phyloP scores from a whole-genome alignment of 805 yeast genomes.

The Ogataea naganishii region DNA sequence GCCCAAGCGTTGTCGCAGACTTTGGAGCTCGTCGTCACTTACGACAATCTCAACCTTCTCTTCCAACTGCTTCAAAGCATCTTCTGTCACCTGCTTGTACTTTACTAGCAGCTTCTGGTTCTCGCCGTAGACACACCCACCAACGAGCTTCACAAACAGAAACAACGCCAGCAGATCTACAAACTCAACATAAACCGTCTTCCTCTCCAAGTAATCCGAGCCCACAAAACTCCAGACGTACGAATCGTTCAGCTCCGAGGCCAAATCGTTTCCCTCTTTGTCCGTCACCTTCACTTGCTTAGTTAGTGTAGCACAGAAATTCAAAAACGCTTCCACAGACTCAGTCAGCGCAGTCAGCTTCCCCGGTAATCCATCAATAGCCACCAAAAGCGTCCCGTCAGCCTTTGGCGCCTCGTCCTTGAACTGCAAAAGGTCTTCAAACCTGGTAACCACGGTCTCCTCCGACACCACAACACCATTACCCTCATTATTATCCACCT shows the following conservation, averaged over 20 bases:
- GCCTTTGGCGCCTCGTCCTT: conserved; percentile 1
- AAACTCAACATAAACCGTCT: conserved; percentile 18
- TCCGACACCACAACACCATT: neutral
- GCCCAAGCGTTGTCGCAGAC: conserved; percentile 1
- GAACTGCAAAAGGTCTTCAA: conserved; percentile 2
- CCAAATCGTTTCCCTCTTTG: neutral
- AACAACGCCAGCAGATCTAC: conserved; percentile 17
- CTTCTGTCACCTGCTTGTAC: conserved; percentile 3
- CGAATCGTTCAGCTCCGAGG: conserved; percentile 2
- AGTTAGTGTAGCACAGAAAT: neutral
- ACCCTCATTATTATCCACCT: too few species aligned
- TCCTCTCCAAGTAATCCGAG: conserved; percentile 9
- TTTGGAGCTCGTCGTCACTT: conserved; percentile 1
- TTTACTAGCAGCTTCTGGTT: neutral
- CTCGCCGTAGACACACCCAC: conserved; percentile 1
- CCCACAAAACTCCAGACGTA: conserved; percentile 18
- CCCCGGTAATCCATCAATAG: conserved; percentile 1
- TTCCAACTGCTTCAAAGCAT: conserved; percentile 7
- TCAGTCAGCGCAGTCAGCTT: conserved; percentile 1
- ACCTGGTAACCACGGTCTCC: neutral
- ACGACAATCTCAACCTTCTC: conserved; percentile 4
- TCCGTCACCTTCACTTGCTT: neutral
- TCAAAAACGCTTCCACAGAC: neutral
- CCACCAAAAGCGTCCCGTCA: conserved; percentile 1
- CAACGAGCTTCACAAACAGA: conserved; percentile 10